Evolutionary conservation across 345 rosid genomes (phyloP).

Genomic region (Cardamine chenopodiifolia): DNA sequence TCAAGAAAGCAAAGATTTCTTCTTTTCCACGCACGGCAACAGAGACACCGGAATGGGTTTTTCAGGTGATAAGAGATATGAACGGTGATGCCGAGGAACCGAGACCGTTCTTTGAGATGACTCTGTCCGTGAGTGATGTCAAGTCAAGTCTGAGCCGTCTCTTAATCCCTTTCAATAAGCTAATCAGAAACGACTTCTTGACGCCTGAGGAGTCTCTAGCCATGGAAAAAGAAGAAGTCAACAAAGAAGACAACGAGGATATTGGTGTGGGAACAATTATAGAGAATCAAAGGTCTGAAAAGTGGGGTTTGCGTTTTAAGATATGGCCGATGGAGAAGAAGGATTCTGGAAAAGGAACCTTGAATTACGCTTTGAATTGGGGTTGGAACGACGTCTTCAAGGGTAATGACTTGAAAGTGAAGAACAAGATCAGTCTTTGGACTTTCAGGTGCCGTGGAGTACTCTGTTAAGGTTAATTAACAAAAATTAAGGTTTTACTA

Average conservation of each 20-base stretch:
- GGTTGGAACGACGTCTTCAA: not conserved
- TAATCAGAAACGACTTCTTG: slow-evolving; percentile 4
- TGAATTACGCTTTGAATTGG: not conserved
- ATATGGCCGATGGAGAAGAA: not conserved
- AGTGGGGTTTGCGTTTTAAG: not conserved
- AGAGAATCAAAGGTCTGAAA: not conserved
- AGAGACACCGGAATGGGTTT: not conserved
- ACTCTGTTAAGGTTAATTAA: too few species aligned
- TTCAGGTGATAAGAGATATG: not conserved
- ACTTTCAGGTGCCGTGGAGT: slow-evolving; percentile 1
- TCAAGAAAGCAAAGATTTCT: slow-evolving; percentile 10
- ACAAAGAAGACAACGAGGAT: not conserved
- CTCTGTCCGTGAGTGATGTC: not conserved
- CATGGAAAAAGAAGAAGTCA: not conserved
- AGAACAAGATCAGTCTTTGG: not conserved
- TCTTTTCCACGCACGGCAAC: not conserved
- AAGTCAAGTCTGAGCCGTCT: not conserved
- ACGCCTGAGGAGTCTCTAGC: not conserved
- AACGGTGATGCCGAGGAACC: not conserved
- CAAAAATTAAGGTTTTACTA: too few species aligned
- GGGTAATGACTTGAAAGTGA: not conserved
- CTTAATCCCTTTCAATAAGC: not conserved
- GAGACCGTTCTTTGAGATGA: not conserved
- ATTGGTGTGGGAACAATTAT: not conserved
- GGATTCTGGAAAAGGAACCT: not conserved